These are phyloP conservation scores for Serendipita vermifera DNA, from an alignment of 768 basidiomycete species.

Conservation along the genomic window DNA sequence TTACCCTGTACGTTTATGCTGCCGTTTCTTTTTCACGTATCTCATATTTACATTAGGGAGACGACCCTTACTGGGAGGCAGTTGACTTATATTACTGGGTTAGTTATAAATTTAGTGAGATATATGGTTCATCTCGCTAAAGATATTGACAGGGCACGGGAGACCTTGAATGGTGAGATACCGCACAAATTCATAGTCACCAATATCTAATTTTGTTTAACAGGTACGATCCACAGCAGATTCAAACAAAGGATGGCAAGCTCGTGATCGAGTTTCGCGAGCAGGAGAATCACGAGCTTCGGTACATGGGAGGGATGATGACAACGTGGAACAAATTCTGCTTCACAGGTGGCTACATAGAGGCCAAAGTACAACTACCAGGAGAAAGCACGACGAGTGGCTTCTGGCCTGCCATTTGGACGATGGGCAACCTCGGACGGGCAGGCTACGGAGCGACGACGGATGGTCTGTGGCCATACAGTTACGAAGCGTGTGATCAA, in stretches of 20 bases:
- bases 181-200: neutral
- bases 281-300: conserved; percentile 53
- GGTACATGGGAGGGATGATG: conserved; percentile 20
- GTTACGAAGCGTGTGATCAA: conserved; percentile 70
- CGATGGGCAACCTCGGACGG: conserved; percentile 44
- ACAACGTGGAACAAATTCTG: conserved; percentile 86
- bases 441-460: conserved; percentile 85
- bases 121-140: neutral
- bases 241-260: conserved; percentile 65
- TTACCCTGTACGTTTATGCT: conserved; percentile 32
- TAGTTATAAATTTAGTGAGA: conserved; percentile 35
- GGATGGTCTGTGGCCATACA: conserved; percentile 74
- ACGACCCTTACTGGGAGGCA: conserved; percentile 79
- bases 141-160: neutral
- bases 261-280: conserved; percentile 72
- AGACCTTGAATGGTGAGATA: conserved; percentile 17
- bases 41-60: conserved; percentile 33
- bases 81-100: conserved; percentile 63
- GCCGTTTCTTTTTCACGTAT: neutral
- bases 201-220: neutral
- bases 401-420: conserved; percentile 68
- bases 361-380: conserved; percentile 62
- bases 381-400: conserved; percentile 49
- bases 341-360: conserved; percentile 86
- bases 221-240: conserved; percentile 28